Percentiles rank a stretch among this genome's conserved stretches.
Evolutionary conservation across 2,329 filamentous ascomycete genomes (phyloP).

Genomic region (Tolypocladium nubicola): DNA sequence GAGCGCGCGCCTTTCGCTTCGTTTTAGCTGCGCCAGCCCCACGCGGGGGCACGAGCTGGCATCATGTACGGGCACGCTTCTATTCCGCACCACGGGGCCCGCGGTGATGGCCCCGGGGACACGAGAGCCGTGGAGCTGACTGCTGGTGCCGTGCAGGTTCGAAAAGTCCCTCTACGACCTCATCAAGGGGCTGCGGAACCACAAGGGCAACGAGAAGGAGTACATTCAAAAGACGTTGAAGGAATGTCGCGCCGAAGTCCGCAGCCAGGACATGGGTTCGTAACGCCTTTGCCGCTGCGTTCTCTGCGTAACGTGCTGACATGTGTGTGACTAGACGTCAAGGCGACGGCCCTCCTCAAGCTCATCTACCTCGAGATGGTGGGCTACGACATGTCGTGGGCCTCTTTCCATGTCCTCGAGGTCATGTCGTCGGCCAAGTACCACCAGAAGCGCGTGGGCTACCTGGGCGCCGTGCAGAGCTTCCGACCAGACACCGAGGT

Average conservation of each 20-base stretch:
- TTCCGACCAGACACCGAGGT: conserved; percentile 95
- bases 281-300: conserved; percentile 6
- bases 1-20: background rate
- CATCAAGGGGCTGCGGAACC: conserved; percentile 87
- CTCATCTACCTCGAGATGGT: conserved; percentile 98
- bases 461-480: conserved; percentile 90
- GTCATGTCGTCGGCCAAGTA: conserved; percentile 97
- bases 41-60: conserved; percentile 7
- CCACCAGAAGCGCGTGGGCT: conserved; percentile 89
- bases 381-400: conserved; percentile 99
- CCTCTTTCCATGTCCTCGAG: conserved; percentile 94
- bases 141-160: conserved; percentile 53
- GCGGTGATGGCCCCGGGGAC: background rate
- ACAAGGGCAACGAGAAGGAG: conserved; percentile 89
- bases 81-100: background rate
- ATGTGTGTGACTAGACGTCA: conserved; percentile 56
- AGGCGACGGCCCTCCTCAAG: conserved; percentile 91
- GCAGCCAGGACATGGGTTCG: conserved; percentile 83
- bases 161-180: conserved; percentile 99
- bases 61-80: conserved; percentile 8
- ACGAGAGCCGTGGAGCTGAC: background rate
- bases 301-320: background rate
- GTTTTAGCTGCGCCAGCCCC: conserved; percentile 1
- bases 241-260: conserved; percentile 91
- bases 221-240: conserved; percentile 90